Percentiles rank a stretch among this genome's conserved stretches.
phyloP scores from a whole-genome alignment of 306 rosid genomes.

The Cucumis hystrix region DNA sequence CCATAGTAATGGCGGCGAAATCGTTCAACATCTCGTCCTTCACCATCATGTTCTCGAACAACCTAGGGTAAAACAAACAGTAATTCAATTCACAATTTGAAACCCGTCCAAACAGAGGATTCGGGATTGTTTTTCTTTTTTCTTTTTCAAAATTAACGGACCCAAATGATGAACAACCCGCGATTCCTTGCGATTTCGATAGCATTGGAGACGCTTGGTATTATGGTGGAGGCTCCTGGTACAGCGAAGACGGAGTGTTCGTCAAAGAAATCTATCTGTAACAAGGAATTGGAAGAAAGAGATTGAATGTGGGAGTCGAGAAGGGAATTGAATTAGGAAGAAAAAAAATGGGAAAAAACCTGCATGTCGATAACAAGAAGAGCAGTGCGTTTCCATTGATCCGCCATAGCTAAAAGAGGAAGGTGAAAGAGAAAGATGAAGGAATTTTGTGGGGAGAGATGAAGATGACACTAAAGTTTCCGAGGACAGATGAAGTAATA shows the following conservation, averaged over 20 bases:
- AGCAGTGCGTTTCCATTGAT: conserved; percentile 34
- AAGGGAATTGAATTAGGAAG: background rate
- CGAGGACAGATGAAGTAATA: too few relatives aligned
- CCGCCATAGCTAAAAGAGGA: conserved; percentile 19
- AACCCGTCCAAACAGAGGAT: too few relatives aligned
- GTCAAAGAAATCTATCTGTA: conserved; percentile 59
- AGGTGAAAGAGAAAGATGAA: background rate
- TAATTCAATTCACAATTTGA: too few relatives aligned
- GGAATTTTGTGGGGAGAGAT: too few relatives aligned
- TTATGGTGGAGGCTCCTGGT: conserved; percentile 52
- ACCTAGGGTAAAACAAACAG: conserved; percentile 22
- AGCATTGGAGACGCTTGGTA: conserved; percentile 58
- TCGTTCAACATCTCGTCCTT: conserved; percentile 82
- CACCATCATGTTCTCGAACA: conserved; percentile 74
- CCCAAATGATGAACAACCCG: conserved; percentile 65
- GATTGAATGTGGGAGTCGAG: too few relatives aligned
- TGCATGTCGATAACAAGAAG: conserved; percentile 81
- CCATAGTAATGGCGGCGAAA: conserved; percentile 60
- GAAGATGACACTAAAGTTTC: too few relatives aligned
- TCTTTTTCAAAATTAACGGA: background rate
- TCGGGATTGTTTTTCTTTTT: too few relatives aligned
- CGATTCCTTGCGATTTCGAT: conserved; percentile 57
- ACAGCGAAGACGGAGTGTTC: conserved; percentile 31
- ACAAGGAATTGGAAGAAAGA: background rate
- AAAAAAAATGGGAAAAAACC: conserved; percentile 20